Percentiles rank a stretch among this genome's conserved stretches.
Evolutionary conservation across 257 asterid species (phyloP).

Genomic region (Ajuga chamaepitys): DNA sequence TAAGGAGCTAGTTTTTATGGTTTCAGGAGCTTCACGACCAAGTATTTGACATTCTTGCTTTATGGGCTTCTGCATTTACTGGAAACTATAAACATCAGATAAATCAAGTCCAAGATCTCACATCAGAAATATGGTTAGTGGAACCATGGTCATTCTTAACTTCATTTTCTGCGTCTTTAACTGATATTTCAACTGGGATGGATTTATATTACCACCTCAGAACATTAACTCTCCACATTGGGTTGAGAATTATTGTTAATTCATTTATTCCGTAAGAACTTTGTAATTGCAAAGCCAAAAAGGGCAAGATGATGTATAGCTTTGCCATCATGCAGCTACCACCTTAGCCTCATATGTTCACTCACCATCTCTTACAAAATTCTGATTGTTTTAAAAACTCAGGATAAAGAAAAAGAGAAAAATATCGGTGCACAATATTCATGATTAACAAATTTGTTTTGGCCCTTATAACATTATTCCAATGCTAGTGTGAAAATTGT

Average conservation of each 20-base stretch:
- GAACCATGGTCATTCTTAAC: constrained; percentile 10
- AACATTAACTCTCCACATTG: not conserved
- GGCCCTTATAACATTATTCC: not conserved
- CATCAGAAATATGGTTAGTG: constrained; percentile 68
- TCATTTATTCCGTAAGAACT: not conserved
- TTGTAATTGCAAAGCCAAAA: not conserved
- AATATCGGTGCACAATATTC: not conserved
- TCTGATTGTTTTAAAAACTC: not conserved
- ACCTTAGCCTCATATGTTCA: not conserved
- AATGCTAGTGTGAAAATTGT: not conserved
- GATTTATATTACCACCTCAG: not conserved
- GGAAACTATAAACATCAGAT: constrained; percentile 47
- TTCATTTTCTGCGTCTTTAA: constrained; percentile 7
- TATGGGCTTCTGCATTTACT: constrained; percentile 81
- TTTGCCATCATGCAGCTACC: not conserved
- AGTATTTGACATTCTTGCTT: constrained; percentile 86
- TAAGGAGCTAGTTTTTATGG: constrained; percentile 23
- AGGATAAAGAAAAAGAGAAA: not conserved
- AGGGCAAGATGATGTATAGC: not conserved
- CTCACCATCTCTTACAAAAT: not conserved
- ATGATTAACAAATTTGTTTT: not conserved
- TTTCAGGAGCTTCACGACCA: constrained; percentile 89
- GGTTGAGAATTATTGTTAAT: not conserved
- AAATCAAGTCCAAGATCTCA: constrained; percentile 47
- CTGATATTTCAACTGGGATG: not conserved